Conservation (phyloP, 2,329 filamentous ascomycete species). For the Cordyceps pruinosa region DNA sequence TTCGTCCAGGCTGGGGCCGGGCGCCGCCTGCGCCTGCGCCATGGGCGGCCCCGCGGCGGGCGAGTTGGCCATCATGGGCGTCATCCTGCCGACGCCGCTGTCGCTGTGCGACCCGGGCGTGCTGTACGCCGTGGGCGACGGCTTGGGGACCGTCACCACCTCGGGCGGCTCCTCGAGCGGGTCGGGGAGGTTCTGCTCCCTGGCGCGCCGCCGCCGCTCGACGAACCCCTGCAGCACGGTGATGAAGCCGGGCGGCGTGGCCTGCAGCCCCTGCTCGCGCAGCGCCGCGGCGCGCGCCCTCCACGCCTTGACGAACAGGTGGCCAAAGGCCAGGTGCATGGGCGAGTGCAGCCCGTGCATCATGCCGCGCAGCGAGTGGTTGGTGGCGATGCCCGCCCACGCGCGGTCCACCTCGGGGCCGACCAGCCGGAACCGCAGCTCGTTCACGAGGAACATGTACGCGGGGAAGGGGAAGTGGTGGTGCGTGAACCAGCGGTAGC, state of each 20-base stretch:
- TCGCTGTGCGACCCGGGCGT: slow-evolving; percentile 13
- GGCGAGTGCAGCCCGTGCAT: slow-evolving; percentile 45
- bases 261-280: slow-evolving; percentile 34
- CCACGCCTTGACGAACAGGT: slow-evolving; percentile 57
- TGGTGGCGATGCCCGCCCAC: slow-evolving; percentile 49
- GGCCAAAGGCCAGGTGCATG: slow-evolving; percentile 51
- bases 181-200: slow-evolving; percentile 21
- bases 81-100: slow-evolving; percentile 7
- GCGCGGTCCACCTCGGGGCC: slow-evolving; percentile 53
- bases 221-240: slow-evolving; percentile 38
- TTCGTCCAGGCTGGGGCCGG: slow-evolving; percentile 21
- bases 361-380: slow-evolving; percentile 46
- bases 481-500: slow-evolving; percentile 52
- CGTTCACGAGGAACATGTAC: slow-evolving; percentile 53
- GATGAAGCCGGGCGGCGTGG: slow-evolving; percentile 41
- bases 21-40: neutral
- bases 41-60: neutral
- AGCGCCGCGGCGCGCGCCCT: slow-evolving; percentile 46
- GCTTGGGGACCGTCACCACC: slow-evolving; percentile 1
- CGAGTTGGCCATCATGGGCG: neutral
- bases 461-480: slow-evolving; percentile 55
- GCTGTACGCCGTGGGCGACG: slow-evolving; percentile 14
- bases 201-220: slow-evolving; percentile 27
- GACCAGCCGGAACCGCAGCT: slow-evolving; percentile 44
- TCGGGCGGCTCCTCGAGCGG: neutral